Conservation (phyloP, 1,284 basidiomycete genomes). For the Cutaneotrichosporon dermatis region DNA sequence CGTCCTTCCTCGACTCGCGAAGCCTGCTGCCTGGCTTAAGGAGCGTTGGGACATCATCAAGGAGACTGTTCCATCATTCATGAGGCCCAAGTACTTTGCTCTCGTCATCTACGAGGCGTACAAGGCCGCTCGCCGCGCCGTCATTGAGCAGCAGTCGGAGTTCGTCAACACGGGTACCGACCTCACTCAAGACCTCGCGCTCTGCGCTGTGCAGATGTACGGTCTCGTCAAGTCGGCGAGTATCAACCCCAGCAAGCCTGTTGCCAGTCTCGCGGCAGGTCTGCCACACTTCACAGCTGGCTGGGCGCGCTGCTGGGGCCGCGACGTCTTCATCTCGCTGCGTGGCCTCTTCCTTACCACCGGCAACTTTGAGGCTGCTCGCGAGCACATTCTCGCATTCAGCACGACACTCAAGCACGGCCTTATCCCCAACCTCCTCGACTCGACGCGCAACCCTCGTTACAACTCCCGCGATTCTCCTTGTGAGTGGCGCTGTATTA, state of each 20-base stretch:
- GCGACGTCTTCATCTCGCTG: conserved; percentile 90
- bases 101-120: conserved; percentile 83
- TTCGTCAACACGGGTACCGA: conserved; percentile 75
- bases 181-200: conserved; percentile 83
- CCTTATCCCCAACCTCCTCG: conserved; percentile 85
- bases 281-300: conserved; percentile 83
- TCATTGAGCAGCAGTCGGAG: conserved; percentile 78
- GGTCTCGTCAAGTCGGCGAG: conserved; percentile 84
- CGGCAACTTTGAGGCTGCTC: conserved; percentile 79
- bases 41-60: conserved; percentile 77
- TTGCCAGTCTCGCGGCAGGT: conserved; percentile 85
- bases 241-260: conserved; percentile 60
- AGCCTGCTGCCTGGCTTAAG: conserved; percentile 74
- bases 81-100: conserved; percentile 90
- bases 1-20: conserved; percentile 61
- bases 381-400: conserved; percentile 81
- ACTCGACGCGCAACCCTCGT: conserved; percentile 76
- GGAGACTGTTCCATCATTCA: conserved; percentile 67
- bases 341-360: conserved; percentile 88
- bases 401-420: conserved; percentile 75
- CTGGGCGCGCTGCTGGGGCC: conserved; percentile 96
- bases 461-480: conserved; percentile 51
- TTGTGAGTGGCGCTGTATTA: conserved; percentile 4
- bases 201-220: conserved; percentile 87
- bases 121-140: conserved; percentile 74